These are phyloP conservation scores for Lachancea sp. DNA, from an alignment of 805 yeast genomes.

Conservation along the genomic window DNA sequence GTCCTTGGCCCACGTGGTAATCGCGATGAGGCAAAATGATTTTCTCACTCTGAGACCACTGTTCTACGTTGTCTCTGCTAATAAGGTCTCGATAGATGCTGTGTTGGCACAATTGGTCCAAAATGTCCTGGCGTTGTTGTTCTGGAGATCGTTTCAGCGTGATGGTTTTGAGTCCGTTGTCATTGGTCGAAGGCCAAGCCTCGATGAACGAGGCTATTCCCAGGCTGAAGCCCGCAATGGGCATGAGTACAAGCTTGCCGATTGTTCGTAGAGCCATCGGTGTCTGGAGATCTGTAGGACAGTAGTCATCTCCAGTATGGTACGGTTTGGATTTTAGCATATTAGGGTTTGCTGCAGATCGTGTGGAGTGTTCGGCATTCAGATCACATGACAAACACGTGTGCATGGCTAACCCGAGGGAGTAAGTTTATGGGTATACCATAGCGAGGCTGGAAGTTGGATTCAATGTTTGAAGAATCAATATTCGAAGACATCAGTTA, in stretches of 20 bases:
- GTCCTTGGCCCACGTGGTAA: conserved; percentile 66
- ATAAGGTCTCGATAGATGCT: conserved; percentile 20
- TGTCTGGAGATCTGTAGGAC: too few relatives aligned
- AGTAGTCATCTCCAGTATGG: too few relatives aligned
- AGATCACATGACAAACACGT: too few relatives aligned
- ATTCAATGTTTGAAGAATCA: too few relatives aligned
- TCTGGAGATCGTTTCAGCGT: conserved; percentile 20
- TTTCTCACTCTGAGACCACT: conserved; percentile 36
- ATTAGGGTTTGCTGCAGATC: too few relatives aligned
- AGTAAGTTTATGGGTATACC: too few relatives aligned
- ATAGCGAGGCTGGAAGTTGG: too few relatives aligned
- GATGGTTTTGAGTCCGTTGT: conserved; percentile 14
- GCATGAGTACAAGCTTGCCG: conserved; percentile 21
- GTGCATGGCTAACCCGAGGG: too few relatives aligned
- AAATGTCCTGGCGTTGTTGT: conserved; percentile 24
- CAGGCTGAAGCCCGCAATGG: conserved; percentile 26
- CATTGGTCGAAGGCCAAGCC: conserved; percentile 31
- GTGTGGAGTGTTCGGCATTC: too few relatives aligned
- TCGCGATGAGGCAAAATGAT: conserved; percentile 54
- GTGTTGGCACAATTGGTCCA: conserved; percentile 21
- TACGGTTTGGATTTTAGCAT: too few relatives aligned
- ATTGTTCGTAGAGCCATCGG: conserved; percentile 4
- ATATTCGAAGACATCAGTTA: too few relatives aligned
- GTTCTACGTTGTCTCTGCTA: conserved; percentile 14
- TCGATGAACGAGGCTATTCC: conserved; percentile 27